Conservation (phyloP, 768 basidiomycete species). For the Boletus coccyginus region DNA sequence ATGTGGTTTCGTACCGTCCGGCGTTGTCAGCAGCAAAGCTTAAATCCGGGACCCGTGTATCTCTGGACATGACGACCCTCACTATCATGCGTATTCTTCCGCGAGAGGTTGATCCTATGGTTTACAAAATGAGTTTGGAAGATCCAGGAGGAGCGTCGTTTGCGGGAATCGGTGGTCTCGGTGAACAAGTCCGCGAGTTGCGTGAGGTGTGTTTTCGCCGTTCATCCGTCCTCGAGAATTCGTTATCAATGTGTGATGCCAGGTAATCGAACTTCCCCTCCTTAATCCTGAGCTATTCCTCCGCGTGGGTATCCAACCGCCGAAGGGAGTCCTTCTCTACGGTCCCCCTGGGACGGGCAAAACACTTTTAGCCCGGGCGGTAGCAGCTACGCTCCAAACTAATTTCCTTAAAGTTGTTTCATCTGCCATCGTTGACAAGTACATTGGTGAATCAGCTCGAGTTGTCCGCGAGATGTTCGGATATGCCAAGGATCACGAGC, state of each 20-base stretch:
- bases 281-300: constrained; percentile 92
- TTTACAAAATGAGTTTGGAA: constrained; percentile 99
- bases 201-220: constrained; percentile 66
- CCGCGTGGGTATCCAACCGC: constrained; percentile 95
- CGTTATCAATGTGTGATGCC: neutral
- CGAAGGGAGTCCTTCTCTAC: constrained; percentile 94
- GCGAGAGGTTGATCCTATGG: constrained; percentile 94
- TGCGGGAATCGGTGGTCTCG: constrained; percentile 93
- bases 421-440: constrained; percentile 97
- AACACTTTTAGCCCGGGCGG: constrained; percentile 90
- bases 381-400: constrained; percentile 91
- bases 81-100: constrained; percentile 99
- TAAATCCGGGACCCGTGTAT: constrained; percentile 91
- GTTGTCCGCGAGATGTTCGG: constrained; percentile 99
- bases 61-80: constrained; percentile 98
- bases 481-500: constrained; percentile 96
- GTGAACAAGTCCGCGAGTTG: constrained; percentile 94
- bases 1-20: constrained; percentile 96
- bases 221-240: neutral
- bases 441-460: constrained; percentile 96
- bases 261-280: constrained; percentile 95
- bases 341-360: constrained; percentile 98
- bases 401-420: constrained; percentile 99
- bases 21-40: constrained; percentile 89
- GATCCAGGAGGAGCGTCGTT: constrained; percentile 95